These are phyloP conservation scores for Pyrus bretschneideri DNA, from an alignment of 306 rosid genomes.

Conservation along the genomic window DNA sequence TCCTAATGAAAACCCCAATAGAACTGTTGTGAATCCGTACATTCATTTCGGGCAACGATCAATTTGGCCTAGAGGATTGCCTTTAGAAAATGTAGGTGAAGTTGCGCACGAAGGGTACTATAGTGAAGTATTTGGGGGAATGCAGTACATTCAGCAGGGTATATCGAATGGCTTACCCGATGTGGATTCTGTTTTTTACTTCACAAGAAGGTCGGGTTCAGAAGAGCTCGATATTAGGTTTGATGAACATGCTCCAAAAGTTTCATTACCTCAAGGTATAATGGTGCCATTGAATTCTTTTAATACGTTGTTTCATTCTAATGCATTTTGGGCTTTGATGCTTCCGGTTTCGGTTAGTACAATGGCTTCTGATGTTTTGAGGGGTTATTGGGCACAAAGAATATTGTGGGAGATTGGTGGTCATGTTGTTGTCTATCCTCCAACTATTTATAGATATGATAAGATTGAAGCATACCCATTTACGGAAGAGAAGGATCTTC, in stretches of 20 bases:
- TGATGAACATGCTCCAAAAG: conserved; percentile 70
- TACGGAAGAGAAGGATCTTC: conserved; percentile 87
- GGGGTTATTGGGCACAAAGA: conserved; percentile 92
- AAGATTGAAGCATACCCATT: conserved; percentile 69
- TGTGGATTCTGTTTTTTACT: conserved; percentile 83
- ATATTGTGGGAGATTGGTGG: conserved; percentile 93
- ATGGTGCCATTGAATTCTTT: conserved; percentile 83
- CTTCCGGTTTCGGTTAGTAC: conserved; percentile 88
- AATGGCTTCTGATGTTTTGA: conserved; percentile 86
- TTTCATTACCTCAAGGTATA: conserved; percentile 70
- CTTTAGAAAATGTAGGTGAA: conserved; percentile 26
- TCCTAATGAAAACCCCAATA: conserved; percentile 3
- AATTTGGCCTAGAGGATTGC: conserved; percentile 32
- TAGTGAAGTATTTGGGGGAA: conserved; percentile 31
- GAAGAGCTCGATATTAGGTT: conserved; percentile 66
- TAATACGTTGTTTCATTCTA: conserved; percentile 67
- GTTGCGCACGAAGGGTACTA: conserved; percentile 19
- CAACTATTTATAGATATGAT: conserved; percentile 71
- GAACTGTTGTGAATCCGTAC: conserved; percentile 23
- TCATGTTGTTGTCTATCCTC: conserved; percentile 69
- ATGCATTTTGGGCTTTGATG: conserved; percentile 91
- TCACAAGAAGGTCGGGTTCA: conserved; percentile 56
- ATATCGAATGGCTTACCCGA: conserved; percentile 70
- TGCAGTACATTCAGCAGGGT: conserved; percentile 36
- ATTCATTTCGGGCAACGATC: conserved; percentile 28